A percentile compares a stretch with the other conserved stretches of the same genome.
These are phyloP conservation scores for Lathyrus aphaca DNA, from an alignment of 306 rosid species.

Conservation along the genomic window DNA sequence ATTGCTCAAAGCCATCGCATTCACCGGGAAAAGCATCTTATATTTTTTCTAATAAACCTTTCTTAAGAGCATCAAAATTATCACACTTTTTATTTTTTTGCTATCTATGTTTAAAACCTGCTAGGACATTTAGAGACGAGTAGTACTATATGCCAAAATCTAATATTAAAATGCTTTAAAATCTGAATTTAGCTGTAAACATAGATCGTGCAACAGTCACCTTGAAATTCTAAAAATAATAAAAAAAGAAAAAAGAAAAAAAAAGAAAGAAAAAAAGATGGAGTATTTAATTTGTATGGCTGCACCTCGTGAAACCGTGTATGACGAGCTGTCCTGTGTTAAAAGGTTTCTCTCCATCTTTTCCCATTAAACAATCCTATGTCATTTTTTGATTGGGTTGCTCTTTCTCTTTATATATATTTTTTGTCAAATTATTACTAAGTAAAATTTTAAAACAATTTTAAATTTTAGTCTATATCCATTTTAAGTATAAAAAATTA, in stretches of 20 bases:
- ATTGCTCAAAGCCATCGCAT: conserved; percentile 31
- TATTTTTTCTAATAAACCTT: not conserved
- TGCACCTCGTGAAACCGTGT: conserved; percentile 40
- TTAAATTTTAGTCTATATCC: too few species aligned
- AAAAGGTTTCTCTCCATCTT: not conserved
- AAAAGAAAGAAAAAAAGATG: not conserved
- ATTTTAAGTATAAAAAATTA: too few species aligned
- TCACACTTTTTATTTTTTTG: not conserved
- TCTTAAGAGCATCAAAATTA: not conserved
- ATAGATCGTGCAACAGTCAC: conserved; percentile 37
- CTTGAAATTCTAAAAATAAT: not conserved
- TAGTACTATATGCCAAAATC: not conserved
- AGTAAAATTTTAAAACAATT: too few species aligned
- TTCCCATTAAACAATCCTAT: not conserved
- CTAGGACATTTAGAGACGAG: not conserved
- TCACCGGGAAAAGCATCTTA: conserved; percentile 22
- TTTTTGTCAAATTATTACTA: too few species aligned
- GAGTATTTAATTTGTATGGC: not conserved
- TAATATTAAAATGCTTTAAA: not conserved
- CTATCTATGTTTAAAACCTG: too few species aligned
- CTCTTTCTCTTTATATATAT: too few species aligned
- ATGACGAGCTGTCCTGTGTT: conserved; percentile 37
- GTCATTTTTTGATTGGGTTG: not conserved
- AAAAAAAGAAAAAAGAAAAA: not conserved
- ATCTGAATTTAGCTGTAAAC: not conserved